Percentiles rank a stretch among this genome's conserved stretches.
phyloP scores from a whole-genome alignment of 768 basidiomycete species.

The Xerocomus spinulosus region DNA sequence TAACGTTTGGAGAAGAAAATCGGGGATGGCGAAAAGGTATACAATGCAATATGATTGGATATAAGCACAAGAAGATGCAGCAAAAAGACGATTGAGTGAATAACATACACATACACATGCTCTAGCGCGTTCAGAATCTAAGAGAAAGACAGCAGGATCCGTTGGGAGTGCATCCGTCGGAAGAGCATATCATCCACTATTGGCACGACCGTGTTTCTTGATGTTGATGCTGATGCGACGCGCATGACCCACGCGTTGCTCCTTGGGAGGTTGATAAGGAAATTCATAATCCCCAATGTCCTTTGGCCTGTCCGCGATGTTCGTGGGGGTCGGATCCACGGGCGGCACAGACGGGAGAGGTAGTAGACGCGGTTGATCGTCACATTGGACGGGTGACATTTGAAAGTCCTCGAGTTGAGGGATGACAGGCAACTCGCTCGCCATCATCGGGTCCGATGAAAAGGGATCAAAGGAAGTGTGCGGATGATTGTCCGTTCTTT shows the following conservation, averaged over 20 bases:
- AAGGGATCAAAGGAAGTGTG: constrained; percentile 20
- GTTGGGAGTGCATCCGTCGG: too few relatives aligned
- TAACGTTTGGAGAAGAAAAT: neutral
- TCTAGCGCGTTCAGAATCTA: neutral
- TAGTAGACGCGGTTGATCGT: neutral
- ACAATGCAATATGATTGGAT: neutral
- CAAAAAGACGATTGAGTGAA: neutral
- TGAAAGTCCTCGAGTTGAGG: constrained; percentile 6
- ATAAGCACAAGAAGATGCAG: constrained; percentile 4
- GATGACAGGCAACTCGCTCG: constrained; percentile 11
- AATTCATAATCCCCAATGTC: constrained; percentile 17
- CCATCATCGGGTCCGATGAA: constrained; percentile 12
- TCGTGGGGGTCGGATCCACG: neutral
- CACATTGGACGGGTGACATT: constrained; percentile 1
- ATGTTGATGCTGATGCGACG: constrained; percentile 37
- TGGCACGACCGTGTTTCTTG: constrained; percentile 22
- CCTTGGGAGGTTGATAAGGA: constrained; percentile 32
- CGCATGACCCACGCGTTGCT: constrained; percentile 35
- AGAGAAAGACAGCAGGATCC: neutral
- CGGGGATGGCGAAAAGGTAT: neutral
- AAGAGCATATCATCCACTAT: constrained; percentile 17
- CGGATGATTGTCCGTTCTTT: neutral
- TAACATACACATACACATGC: constrained; percentile 4
- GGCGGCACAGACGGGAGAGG: neutral
- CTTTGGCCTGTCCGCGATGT: neutral